phyloP scores from a whole-genome alignment of 1,284 basidiomycete genomes.

The Microbotryum violaceum region DNA sequence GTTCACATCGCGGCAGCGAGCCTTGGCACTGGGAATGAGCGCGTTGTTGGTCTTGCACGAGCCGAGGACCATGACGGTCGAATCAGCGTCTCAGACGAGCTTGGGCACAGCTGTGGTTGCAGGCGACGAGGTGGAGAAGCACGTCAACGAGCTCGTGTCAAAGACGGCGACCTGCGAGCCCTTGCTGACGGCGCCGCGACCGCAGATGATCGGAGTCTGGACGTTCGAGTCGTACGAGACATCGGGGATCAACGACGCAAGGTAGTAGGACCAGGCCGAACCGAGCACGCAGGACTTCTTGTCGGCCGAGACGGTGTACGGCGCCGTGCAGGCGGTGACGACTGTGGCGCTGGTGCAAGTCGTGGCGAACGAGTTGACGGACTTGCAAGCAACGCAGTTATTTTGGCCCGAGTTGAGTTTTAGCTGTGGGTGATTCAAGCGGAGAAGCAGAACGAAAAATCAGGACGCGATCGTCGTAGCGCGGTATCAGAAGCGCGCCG shows the following conservation, averaged over 20 bases:
- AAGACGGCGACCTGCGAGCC: background rate
- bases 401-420: background rate
- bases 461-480: too few relatives aligned
- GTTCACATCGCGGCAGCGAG: background rate
- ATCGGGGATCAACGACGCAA: background rate
- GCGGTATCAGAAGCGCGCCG: too few relatives aligned
- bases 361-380: background rate
- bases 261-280: background rate
- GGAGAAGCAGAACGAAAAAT: too few relatives aligned
- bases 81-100: background rate
- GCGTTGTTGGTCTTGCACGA: background rate
- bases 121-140: background rate
- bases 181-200: background rate
- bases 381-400: background rate
- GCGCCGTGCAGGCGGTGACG: background rate
- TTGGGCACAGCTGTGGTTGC: background rate
- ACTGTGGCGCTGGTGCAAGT: background rate
- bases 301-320: background rate
- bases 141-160: background rate
- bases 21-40: background rate
- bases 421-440: too few relatives aligned
- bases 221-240: background rate
- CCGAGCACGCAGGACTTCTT: slow-evolving; percentile 1
- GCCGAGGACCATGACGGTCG: background rate
- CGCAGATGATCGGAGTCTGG: background rate